Conservation (phyloP, 768 basidiomycete species). For the Cystofilobasidium capitatum region DNA sequence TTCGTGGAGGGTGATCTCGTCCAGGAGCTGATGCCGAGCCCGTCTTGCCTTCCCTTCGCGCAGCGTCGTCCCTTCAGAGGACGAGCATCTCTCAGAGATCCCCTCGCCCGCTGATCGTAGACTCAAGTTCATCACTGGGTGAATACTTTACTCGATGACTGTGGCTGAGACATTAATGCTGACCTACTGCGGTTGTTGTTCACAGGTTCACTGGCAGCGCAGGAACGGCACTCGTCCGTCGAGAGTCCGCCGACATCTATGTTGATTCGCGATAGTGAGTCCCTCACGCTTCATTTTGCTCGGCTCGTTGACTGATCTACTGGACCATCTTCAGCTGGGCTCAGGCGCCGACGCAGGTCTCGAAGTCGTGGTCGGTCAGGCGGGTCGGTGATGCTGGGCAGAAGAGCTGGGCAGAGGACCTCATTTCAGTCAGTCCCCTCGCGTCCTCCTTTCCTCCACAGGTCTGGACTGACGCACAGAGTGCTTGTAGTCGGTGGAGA, state of each 20-base stretch:
- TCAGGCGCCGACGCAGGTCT: slow-evolving; percentile 16
- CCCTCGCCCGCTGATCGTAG: slow-evolving; percentile 9
- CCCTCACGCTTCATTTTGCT: no score
- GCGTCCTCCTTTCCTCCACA: no score
- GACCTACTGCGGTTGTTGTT: neutral
- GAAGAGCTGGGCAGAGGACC: slow-evolving; percentile 14
- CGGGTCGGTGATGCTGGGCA: slow-evolving; percentile 19
- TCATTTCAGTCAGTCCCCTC: slow-evolving; percentile 4
- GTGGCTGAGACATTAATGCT: neutral
- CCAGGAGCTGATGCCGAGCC: neutral
- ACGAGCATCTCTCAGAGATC: slow-evolving; percentile 25
- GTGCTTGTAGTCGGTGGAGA: neutral
- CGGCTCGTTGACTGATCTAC: neutral
- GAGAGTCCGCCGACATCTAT: neutral
- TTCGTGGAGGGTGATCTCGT: neutral
- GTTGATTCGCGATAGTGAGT: slow-evolving; percentile 23
- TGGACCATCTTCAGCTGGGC: slow-evolving; percentile 8
- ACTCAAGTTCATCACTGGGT: slow-evolving; percentile 24
- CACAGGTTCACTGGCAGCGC: slow-evolving; percentile 23
- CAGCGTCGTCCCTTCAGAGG: slow-evolving; percentile 24
- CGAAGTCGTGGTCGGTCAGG: slow-evolving; percentile 15
- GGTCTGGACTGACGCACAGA: neutral
- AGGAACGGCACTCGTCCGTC: slow-evolving; percentile 13
- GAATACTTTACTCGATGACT: neutral
- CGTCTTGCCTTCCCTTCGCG: neutral